These are phyloP conservation scores for Paraconiothyrium sp. DNA, from an alignment of 2,329 filamentous ascomycete genomes.

Conservation along the genomic window DNA sequence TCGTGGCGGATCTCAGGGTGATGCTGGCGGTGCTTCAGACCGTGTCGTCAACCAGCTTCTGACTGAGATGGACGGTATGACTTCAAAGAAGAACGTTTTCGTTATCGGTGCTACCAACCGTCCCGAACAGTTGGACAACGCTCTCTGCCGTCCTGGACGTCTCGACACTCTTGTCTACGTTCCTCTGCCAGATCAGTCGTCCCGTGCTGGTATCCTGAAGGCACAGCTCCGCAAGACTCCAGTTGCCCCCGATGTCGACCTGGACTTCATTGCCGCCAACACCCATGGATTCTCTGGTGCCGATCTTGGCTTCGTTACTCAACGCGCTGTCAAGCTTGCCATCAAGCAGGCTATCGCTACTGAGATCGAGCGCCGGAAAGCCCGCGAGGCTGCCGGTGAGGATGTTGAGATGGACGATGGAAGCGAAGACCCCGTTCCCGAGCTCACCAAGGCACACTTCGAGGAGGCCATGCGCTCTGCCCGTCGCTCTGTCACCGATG, in stretches of 20 bases:
- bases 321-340: conserved; percentile 98
- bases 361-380: conserved; percentile 91
- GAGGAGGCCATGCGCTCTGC: conserved; percentile 98
- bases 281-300: conserved; percentile 99
- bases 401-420: conserved; percentile 77
- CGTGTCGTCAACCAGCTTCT: conserved; percentile 99
- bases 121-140: conserved; percentile 97
- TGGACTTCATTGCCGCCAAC: conserved; percentile 92
- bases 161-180: conserved; percentile 99
- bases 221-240: conserved; percentile 99
- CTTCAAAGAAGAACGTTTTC: conserved; percentile 99
- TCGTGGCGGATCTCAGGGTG: conserved; percentile 93
- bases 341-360: conserved; percentile 94
- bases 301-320: conserved; percentile 98
- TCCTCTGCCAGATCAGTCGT: conserved; percentile 90
- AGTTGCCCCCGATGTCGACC: conserved; percentile 84
- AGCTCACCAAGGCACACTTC: conserved; percentile 95
- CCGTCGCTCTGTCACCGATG: conserved; percentile 91
- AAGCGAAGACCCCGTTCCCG: conserved; percentile 89
- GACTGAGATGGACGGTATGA: conserved; percentile 99
- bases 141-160: conserved; percentile 97
- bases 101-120: conserved; percentile 99
- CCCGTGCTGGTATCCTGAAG: conserved; percentile 88
- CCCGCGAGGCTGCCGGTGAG: conserved; percentile 79
- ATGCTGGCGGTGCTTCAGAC: conserved; percentile 97